Percentiles rank a stretch among this genome's conserved stretches.
phyloP scores from a whole-genome alignment of 2,329 filamentous ascomycete species.

The Didymella sp. region DNA sequence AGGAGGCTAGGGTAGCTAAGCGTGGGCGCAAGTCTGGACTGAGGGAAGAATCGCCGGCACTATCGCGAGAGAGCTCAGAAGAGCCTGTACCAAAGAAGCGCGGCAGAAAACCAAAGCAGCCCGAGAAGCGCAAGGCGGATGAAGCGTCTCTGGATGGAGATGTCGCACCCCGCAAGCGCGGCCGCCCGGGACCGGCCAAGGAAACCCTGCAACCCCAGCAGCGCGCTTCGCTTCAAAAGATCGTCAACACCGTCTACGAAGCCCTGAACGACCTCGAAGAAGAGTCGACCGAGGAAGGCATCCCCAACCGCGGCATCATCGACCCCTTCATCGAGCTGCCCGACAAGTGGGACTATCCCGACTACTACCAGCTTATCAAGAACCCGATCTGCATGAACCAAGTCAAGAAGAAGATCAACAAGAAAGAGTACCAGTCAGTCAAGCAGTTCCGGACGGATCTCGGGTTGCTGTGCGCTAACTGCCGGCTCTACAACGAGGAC shows the following conservation, averaged over 20 bases:
- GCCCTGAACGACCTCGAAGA: conserved; percentile 84
- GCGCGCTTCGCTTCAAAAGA: conserved; percentile 78
- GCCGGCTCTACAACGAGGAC: conserved; percentile 95
- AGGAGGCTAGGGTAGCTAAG: conserved; percentile 82
- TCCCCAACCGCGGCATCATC: conserved; percentile 79
- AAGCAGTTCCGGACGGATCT: conserved; percentile 85
- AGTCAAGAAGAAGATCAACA: conserved; percentile 94
- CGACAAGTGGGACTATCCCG: conserved; percentile 85
- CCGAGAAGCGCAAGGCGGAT: conserved; percentile 87
- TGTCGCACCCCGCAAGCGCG: conserved; percentile 69
- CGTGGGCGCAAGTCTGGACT: conserved; percentile 69
- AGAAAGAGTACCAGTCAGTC: conserved; percentile 85
- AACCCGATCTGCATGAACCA: conserved; percentile 95
- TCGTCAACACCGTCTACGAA: conserved; percentile 79
- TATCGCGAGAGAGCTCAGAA: conserved; percentile 84
- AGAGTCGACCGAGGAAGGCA: conserved; percentile 66
- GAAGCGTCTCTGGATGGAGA: conserved; percentile 71
- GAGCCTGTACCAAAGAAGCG: conserved; percentile 79
- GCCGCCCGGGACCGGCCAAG: conserved; percentile 69
- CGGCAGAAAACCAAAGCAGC: conserved; percentile 73
- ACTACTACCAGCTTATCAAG: conserved; percentile 94
- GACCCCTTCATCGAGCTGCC: conserved; percentile 93
- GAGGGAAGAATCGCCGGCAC: conserved; percentile 74
- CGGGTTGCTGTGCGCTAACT: conserved; percentile 84
- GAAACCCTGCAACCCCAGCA: conserved; percentile 72